A percentile compares a stretch with the other conserved stretches of the same genome.
These are phyloP conservation scores for Goniomonas avonlea DNA, from an alignment of 78 protist species.

Conservation along the genomic window DNA sequence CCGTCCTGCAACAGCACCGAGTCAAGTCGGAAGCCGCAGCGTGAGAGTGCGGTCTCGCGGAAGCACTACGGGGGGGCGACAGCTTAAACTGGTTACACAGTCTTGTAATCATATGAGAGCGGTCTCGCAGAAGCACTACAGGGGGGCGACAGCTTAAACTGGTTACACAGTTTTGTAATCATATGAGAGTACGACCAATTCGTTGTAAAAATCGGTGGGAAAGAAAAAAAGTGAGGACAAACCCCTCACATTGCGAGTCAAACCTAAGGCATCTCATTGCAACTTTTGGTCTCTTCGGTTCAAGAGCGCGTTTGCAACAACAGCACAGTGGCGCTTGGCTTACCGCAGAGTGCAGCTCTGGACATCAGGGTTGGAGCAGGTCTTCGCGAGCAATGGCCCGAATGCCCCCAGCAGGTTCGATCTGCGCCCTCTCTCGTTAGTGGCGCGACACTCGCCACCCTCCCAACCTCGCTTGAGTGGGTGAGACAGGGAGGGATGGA, in stretches of 20 bases:
- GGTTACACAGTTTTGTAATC: too few species aligned
- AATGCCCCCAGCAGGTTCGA: constrained; percentile 46
- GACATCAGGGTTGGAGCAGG: constrained; percentile 32
- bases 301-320: not conserved
- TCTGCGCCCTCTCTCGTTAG: constrained; percentile 45
- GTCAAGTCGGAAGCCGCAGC: too few species aligned
- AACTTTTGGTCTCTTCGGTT: constrained; percentile 30
- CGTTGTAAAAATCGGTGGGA: too few species aligned
- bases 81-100: too few species aligned
- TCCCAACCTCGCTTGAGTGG: constrained; percentile 3
- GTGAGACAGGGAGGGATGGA: not conserved
- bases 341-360: too few species aligned
- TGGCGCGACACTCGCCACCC: constrained; percentile 57
- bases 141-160: too few species aligned
- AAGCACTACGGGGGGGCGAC: too few species aligned
- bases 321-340: not conserved
- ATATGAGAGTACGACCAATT: too few species aligned
- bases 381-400: constrained; percentile 39
- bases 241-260: not conserved
- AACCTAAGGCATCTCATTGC: constrained; percentile 19
- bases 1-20: constrained; percentile 27
- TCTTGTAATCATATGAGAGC: too few species aligned
- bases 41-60: too few species aligned
- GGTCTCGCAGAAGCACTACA: too few species aligned
- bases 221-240: not conserved